Percentiles rank a stretch among this genome's conserved stretches.
Evolutionary conservation across 495 filamentous ascomycete genomes (phyloP).

Genomic region (Penicillium cataractarum): DNA sequence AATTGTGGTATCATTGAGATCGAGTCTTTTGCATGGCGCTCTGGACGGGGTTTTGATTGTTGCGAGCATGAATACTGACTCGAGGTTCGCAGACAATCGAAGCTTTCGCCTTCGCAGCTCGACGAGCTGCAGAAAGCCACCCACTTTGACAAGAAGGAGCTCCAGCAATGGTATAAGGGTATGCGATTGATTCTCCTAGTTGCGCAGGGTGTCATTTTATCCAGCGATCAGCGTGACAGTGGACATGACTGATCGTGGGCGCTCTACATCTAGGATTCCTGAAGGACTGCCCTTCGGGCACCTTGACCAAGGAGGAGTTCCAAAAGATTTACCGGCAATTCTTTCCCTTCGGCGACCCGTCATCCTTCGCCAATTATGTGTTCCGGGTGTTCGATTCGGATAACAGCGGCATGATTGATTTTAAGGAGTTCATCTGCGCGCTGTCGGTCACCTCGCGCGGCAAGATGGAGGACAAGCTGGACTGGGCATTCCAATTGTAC

Average conservation of each 20-base stretch:
- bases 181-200: conserved; percentile 17
- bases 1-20: neutral
- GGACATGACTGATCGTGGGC: neutral
- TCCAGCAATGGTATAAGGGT: conserved; percentile 99
- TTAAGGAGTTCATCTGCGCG: conserved; percentile 99
- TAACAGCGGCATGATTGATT: conserved; percentile 96
- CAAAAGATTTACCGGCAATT: conserved; percentile 99
- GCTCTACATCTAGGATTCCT: conserved; percentile 71
- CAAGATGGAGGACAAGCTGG: conserved; percentile 98
- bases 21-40: neutral
- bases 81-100: conserved; percentile 68
- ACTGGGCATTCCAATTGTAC: conserved; percentile 99
- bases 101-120: conserved; percentile 93
- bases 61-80: neutral
- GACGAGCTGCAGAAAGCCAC: conserved; percentile 93
- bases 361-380: conserved; percentile 96
- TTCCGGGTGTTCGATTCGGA: conserved; percentile 99
- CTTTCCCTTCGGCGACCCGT: conserved; percentile 97
- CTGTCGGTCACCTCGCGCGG: conserved; percentile 94
- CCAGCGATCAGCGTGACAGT: neutral
- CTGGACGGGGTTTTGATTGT: neutral
- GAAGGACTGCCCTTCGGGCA: conserved; percentile 96
- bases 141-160: conserved; percentile 99
- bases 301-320: conserved; percentile 96
- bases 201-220: neutral